These are phyloP conservation scores for Penicillium thymicola DNA, from an alignment of 2,329 filamentous ascomycete species.

Conservation along the genomic window DNA sequence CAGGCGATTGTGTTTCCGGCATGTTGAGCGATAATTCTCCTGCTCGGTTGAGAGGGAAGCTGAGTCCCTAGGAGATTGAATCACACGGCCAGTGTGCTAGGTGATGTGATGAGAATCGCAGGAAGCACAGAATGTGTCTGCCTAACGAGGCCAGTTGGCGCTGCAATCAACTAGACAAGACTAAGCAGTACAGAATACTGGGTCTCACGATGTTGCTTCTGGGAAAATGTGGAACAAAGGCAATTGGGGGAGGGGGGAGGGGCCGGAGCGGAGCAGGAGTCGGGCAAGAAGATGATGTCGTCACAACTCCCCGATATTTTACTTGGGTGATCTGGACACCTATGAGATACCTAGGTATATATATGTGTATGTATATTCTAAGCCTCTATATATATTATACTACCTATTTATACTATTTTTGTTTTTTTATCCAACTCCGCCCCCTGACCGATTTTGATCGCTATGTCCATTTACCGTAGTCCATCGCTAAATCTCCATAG, in stretches of 20 bases:
- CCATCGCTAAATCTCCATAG: background rate
- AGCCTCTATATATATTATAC: background rate
- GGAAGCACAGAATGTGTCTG: conserved; percentile 25
- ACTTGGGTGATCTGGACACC: background rate
- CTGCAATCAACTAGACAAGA: conserved; percentile 15
- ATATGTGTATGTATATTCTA: background rate
- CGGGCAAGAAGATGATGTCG: conserved; percentile 13
- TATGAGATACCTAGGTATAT: no score
- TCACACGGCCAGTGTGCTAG: background rate
- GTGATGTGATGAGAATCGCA: background rate
- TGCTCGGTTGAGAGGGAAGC: background rate
- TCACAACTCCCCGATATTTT: conserved; percentile 3
- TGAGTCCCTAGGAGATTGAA: background rate
- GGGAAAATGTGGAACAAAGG: conserved; percentile 3
- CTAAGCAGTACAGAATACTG: background rate
- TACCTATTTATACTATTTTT: background rate
- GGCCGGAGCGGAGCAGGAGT: background rate
- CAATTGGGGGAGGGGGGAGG: background rate
- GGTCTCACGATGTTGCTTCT: background rate
- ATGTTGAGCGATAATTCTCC: conserved; percentile 5
- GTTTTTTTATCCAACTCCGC: background rate
- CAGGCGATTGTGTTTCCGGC: conserved; percentile 7
- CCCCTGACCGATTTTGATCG: background rate
- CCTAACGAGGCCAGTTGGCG: conserved; percentile 26
- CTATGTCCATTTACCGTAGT: background rate